Percentiles rank a stretch among this genome's conserved stretches.
Evolutionary conservation across 441 rosid genomes (phyloP).

Genomic region (Dalechampia spathulata): DNA sequence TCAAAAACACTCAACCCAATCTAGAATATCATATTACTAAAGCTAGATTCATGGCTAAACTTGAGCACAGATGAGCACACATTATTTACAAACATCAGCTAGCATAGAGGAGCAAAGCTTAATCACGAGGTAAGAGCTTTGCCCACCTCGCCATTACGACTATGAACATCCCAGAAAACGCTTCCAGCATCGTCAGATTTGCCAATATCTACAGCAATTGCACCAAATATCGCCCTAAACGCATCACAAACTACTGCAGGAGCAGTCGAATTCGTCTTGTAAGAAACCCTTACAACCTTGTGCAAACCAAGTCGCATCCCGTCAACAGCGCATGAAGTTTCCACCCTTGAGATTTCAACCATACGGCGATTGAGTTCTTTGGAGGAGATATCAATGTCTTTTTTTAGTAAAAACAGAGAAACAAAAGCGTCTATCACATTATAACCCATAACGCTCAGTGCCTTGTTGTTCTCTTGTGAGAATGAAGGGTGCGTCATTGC

Average conservation of each 20-base stretch:
- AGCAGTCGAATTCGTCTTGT: conserved; percentile 42
- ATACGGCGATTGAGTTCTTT: conserved; percentile 37
- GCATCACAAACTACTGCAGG: conserved; percentile 47
- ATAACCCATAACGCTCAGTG: conserved; percentile 28
- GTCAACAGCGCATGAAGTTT: conserved; percentile 50
- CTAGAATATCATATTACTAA: no score
- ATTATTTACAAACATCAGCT: neutral
- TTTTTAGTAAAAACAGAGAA: conserved; percentile 26
- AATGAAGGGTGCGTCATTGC: conserved; percentile 73
- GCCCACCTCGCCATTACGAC: conserved; percentile 30
- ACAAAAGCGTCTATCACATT: conserved; percentile 11
- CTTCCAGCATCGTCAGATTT: conserved; percentile 39
- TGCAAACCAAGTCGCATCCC: conserved; percentile 48
- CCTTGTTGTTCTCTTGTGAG: conserved; percentile 63
- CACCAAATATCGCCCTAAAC: conserved; percentile 63
- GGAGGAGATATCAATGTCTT: conserved; percentile 48
- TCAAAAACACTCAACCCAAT: no score
- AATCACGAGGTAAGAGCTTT: conserved; percentile 20
- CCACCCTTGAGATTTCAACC: conserved; percentile 41
- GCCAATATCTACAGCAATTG: conserved; percentile 50
- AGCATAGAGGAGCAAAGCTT: conserved; percentile 8
- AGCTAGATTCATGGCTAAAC: neutral
- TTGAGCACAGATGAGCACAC: neutral
- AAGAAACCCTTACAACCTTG: conserved; percentile 52
- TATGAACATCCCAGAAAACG: conserved; percentile 50